Percentiles rank a stretch among this genome's conserved stretches.
Evolutionary conservation across 169 alveolate genomes (phyloP).

Genomic region (Perkinsus olseni): DNA sequence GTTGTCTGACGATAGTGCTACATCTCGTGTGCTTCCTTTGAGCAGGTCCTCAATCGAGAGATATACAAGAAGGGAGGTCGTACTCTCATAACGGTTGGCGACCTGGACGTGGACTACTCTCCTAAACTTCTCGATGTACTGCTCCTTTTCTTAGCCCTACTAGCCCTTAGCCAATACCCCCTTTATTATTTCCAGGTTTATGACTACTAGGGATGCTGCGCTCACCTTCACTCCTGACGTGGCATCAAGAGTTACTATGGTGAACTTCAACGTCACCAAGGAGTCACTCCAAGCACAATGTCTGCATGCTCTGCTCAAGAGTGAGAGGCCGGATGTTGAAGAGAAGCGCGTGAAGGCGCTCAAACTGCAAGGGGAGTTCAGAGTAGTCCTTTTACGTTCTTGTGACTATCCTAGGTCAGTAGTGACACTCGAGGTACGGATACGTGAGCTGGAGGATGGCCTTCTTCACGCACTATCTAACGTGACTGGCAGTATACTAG

Average conservation of each 20-base stretch:
- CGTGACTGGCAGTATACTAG: slow-evolving; percentile 88
- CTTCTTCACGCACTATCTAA: slow-evolving; percentile 84
- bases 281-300: slow-evolving; percentile 79
- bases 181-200: slow-evolving; percentile 16
- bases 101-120: slow-evolving; percentile 90
- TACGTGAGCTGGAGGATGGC: slow-evolving; percentile 90
- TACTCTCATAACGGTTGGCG: slow-evolving; percentile 89
- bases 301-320: slow-evolving; percentile 78
- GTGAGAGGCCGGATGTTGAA: slow-evolving; percentile 92
- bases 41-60: slow-evolving; percentile 84
- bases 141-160: neutral
- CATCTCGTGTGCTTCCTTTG: neutral
- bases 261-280: slow-evolving; percentile 93
- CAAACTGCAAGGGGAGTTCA: slow-evolving; percentile 86
- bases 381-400: slow-evolving; percentile 14
- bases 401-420: neutral
- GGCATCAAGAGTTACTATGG: slow-evolving; percentile 92
- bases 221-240: slow-evolving; percentile 93
- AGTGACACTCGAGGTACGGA: slow-evolving; percentile 51
- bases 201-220: slow-evolving; percentile 87
- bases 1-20: neutral
- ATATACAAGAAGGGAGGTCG: slow-evolving; percentile 91
- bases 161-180: too few species aligned
- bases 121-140: slow-evolving; percentile 79
- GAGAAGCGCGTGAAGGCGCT: slow-evolving; percentile 81